A percentile compares a stretch with the other conserved stretches of the same genome.
Conservation (phyloP, 345 rosid species). For the Brassica carinata region DNA sequence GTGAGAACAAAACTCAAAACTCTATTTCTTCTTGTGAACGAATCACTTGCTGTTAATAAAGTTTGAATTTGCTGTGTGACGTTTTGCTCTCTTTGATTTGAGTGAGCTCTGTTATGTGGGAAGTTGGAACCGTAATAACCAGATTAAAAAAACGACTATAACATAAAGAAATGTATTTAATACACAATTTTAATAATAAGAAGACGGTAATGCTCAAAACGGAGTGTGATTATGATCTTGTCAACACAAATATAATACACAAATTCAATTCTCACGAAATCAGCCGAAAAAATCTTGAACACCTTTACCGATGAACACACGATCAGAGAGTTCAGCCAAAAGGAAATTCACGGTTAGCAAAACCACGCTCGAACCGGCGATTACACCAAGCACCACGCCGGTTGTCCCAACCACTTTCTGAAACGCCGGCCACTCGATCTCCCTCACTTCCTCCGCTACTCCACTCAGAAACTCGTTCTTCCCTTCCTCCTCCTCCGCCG, state of each 20-base stretch:
- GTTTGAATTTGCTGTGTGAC: background rate
- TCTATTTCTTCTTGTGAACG: conserved; percentile 12
- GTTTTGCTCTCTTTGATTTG: background rate
- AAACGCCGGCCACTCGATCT: conserved; percentile 95
- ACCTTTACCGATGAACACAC: conserved; percentile 78
- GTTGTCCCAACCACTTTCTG: conserved; percentile 84
- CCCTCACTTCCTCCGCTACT: conserved; percentile 77
- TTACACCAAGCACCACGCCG: conserved; percentile 85
- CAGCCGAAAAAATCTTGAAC: conserved; percentile 81
- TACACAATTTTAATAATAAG: conserved; percentile 12
- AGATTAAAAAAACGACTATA: background rate
- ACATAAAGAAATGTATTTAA: background rate
- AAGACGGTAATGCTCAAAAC: conserved; percentile 68
- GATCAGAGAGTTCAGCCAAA: conserved; percentile 86
- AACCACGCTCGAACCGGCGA: conserved; percentile 89
- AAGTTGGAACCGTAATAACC: background rate
- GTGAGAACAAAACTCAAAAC: conserved; percentile 15
- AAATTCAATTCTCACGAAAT: background rate
- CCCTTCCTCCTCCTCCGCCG: conserved; percentile 43
- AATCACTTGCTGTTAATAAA: conserved; percentile 1
- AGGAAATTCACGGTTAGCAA: conserved; percentile 87
- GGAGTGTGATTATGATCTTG: background rate
- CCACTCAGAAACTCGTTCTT: conserved; percentile 57
- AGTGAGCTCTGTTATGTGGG: background rate
- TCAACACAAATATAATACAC: background rate